These are phyloP conservation scores for Tylopilus subfusipes DNA, from an alignment of 768 basidiomycete species.

Conservation along the genomic window DNA sequence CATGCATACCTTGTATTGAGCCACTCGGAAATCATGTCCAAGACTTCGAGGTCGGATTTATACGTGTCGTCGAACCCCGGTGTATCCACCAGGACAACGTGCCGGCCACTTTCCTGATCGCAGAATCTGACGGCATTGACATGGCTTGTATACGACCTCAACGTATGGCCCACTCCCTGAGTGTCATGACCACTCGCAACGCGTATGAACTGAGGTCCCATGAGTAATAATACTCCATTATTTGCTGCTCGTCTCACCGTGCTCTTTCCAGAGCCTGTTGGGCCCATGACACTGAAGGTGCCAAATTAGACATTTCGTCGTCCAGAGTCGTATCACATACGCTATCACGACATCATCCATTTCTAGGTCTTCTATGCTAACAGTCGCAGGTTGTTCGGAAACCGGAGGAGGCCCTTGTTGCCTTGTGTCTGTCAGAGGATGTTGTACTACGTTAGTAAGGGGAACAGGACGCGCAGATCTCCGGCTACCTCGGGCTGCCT, in stretches of 20 bases:
- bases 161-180: slow-evolving; percentile 3
- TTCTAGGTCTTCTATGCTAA: background rate
- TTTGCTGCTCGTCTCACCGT: slow-evolving; percentile 2
- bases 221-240: background rate
- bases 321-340: background rate
- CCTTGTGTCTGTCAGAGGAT: background rate
- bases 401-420: background rate
- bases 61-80: slow-evolving; percentile 23
- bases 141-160: slow-evolving; percentile 11
- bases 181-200: background rate
- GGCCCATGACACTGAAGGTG: too few relatives aligned
- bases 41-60: slow-evolving; percentile 11
- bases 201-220: slow-evolving; percentile 7
- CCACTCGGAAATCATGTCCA: slow-evolving; percentile 15
- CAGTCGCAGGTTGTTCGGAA: background rate
- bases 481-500: too few relatives aligned
- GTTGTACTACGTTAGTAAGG: background rate
- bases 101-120: background rate
- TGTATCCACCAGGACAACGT: slow-evolving; percentile 24
- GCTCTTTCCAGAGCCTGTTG: too few relatives aligned
- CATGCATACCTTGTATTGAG: slow-evolving; percentile 6
- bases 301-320: too few relatives aligned
- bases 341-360: background rate
- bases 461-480: too few relatives aligned
- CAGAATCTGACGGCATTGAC: slow-evolving; percentile 5